These are phyloP conservation scores for Colletotrichum truncatum DNA, from an alignment of 2,329 filamentous ascomycete genomes.

Conservation along the genomic window DNA sequence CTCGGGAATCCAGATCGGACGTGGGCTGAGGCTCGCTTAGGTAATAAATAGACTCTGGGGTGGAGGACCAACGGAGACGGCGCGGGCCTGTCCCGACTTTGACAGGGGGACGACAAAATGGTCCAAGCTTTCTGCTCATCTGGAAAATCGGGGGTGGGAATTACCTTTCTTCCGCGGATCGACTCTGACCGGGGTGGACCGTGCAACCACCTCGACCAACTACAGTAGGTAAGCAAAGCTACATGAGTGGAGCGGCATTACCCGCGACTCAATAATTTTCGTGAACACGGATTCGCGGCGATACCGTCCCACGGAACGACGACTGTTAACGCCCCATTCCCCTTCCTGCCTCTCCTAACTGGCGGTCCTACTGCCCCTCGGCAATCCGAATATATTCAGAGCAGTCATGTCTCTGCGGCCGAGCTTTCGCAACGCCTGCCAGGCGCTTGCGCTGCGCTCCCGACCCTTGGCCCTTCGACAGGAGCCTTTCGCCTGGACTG, in stretches of 20 bases:
- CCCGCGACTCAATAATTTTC: conserved; percentile 30
- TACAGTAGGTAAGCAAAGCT: conserved; percentile 10
- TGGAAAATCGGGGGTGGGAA: not conserved
- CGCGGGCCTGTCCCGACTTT: conserved; percentile 20
- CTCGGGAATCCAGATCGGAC: not conserved
- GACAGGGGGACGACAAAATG: not conserved
- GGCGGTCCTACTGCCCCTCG: not conserved
- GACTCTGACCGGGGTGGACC: not conserved
- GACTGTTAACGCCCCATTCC: not conserved
- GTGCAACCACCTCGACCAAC: not conserved
- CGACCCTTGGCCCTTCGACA: conserved; percentile 39
- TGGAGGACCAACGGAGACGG: conserved; percentile 10
- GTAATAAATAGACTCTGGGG: conserved; percentile 7
- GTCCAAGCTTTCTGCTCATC: not conserved
- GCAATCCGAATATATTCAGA: not conserved
- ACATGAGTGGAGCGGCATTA: conserved; percentile 24
- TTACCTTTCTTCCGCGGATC: not conserved
- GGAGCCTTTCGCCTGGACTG: conserved; percentile 36
- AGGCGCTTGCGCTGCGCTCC: conserved; percentile 50
- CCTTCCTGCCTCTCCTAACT: not conserved
- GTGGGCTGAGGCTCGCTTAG: conserved; percentile 8
- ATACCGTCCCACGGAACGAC: not conserved
- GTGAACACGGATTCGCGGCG: conserved; percentile 13
- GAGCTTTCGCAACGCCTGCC: conserved; percentile 55
- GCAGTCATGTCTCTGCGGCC: conserved; percentile 63